These are phyloP conservation scores for Brassica nigra DNA, from an alignment of 345 rosid genomes.

Conservation along the genomic window DNA sequence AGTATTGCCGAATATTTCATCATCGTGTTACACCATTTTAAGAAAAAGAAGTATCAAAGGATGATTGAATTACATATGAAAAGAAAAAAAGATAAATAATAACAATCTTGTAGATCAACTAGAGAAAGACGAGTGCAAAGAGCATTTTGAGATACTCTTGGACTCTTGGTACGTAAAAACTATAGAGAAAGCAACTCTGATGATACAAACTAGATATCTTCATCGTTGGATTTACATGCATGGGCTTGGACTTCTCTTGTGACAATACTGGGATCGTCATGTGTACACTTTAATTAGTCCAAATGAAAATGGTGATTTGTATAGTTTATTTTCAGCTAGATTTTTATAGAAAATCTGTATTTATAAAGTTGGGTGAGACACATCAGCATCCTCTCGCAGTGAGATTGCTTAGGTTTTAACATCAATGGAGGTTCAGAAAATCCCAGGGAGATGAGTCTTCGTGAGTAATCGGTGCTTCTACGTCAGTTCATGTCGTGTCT, in stretches of 20 bases:
- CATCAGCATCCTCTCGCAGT: too few relatives aligned
- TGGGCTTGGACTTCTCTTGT: neutral
- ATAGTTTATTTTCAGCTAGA: neutral
- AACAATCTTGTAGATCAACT: conserved; percentile 2
- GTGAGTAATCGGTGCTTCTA: too few relatives aligned
- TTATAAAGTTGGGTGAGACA: too few relatives aligned
- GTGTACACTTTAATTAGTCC: neutral
- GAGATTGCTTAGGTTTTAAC: too few relatives aligned
- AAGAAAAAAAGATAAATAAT: neutral
- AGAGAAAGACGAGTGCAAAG: neutral
- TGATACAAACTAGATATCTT: neutral
- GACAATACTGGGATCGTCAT: neutral
- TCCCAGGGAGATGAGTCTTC: too few relatives aligned
- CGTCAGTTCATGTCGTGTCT: too few relatives aligned
- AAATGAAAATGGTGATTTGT: neutral
- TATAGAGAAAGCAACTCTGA: neutral
- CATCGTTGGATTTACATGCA: neutral
- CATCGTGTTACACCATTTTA: neutral
- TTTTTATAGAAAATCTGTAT: neutral
- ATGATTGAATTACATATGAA: neutral
- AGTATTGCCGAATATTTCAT: too few relatives aligned
- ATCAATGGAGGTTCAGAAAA: too few relatives aligned
- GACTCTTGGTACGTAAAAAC: neutral
- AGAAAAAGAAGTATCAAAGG: neutral
- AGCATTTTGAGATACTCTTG: neutral